phyloP scores from a whole-genome alignment of 1,139 yeast species.

The Candida mesenterica region DNA sequence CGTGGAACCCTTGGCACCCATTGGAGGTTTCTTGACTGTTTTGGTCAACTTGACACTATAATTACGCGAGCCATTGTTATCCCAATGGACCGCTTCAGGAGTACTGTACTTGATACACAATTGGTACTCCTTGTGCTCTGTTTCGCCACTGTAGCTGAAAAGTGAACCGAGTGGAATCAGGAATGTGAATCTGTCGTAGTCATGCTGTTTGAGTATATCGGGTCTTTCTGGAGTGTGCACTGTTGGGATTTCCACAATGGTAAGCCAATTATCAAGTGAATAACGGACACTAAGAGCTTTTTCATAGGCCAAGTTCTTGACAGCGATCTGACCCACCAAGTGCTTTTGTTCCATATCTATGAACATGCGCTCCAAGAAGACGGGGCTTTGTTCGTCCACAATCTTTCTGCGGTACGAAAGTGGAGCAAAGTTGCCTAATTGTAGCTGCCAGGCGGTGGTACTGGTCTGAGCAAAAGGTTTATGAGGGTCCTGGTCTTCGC shows the following conservation, averaged over 20 bases:
- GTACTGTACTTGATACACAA: constrained; percentile 62
- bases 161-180: constrained; percentile 46
- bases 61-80: constrained; percentile 62
- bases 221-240: constrained; percentile 61
- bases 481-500: constrained; percentile 15
- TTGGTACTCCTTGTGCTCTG: constrained; percentile 27
- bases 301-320: constrained; percentile 62
- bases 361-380: constrained; percentile 65
- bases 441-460: constrained; percentile 47
- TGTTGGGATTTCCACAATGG: constrained; percentile 69
- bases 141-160: constrained; percentile 14
- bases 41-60: constrained; percentile 52
- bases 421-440: constrained; percentile 46
- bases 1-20: constrained; percentile 25
- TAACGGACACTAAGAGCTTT: constrained; percentile 64
- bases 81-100: constrained; percentile 65
- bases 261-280: constrained; percentile 70
- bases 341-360: constrained; percentile 55
- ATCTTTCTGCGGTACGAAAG: constrained; percentile 41
- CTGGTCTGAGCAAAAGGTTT: background rate
- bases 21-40: constrained; percentile 9
- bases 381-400: constrained; percentile 33
- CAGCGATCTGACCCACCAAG: constrained; percentile 74
- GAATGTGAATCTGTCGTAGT: constrained; percentile 61
- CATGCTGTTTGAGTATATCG: constrained; percentile 44